A percentile compares a stretch with the other conserved stretches of the same genome.
phyloP scores from a whole-genome alignment of 352 stramenopile species.

The Phytophthora cryptogea region DNA sequence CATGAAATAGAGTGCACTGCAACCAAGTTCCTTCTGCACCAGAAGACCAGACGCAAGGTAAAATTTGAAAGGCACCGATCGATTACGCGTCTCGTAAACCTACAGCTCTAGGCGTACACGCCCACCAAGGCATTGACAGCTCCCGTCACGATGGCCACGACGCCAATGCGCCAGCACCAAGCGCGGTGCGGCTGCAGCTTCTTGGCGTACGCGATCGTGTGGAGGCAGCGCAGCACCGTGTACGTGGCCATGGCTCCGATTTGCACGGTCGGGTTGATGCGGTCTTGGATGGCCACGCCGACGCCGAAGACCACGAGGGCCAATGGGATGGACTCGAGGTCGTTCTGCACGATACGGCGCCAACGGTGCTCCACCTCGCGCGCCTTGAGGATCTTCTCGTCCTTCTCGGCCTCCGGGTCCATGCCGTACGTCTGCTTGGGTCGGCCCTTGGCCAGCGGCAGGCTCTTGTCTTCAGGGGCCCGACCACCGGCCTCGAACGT shows the following conservation, averaged over 20 bases:
- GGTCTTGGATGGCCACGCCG: constrained; percentile 34
- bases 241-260: constrained; percentile 20
- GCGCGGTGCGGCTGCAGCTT: constrained; percentile 26
- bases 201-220: constrained; percentile 47
- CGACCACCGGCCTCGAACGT: constrained; percentile 51
- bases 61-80: constrained; percentile 1
- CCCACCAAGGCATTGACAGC: constrained; percentile 51
- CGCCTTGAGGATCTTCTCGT: constrained; percentile 43
- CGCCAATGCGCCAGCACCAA: constrained; percentile 41
- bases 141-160: constrained; percentile 42
- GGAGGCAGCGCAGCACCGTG: constrained; percentile 35
- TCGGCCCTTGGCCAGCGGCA: constrained; percentile 24
- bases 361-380: constrained; percentile 45
- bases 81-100: constrained; percentile 2
- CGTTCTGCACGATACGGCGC: constrained; percentile 51
- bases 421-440: constrained; percentile 18
- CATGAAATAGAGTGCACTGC: constrained; percentile 10
- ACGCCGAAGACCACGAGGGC: constrained; percentile 41
- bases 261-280: constrained; percentile 33
- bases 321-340: constrained; percentile 52
- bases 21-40: neutral
- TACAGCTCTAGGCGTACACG: constrained; percentile 34
- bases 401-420: constrained; percentile 27
- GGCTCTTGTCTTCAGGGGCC: constrained; percentile 48
- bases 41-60: constrained; percentile 2